These are phyloP conservation scores for Aegilops umbellulata DNA, from an alignment of 176 grass and related monocot species.

Conservation along the genomic window DNA sequence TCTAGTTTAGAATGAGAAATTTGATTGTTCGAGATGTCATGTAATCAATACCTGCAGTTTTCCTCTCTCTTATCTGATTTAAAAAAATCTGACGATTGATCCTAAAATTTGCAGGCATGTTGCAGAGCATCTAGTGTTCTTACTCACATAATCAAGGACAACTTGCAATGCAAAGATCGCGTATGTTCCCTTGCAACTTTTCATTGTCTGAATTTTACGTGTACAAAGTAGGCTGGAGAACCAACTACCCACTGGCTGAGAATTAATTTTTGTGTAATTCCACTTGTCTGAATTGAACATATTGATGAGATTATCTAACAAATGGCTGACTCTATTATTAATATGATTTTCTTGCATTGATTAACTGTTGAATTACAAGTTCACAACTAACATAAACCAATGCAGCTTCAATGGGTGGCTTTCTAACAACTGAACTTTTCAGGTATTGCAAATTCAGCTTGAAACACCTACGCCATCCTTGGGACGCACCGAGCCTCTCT, in stretches of 20 bases:
- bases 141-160: slow-evolving; percentile 92
- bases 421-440: slow-evolving; percentile 29
- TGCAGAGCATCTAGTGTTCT: slow-evolving; percentile 88
- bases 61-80: background rate
- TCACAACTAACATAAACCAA: background rate
- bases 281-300: background rate
- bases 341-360: background rate
- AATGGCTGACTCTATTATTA: background rate
- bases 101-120: slow-evolving; percentile 71
- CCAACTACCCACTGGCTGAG: slow-evolving; percentile 3
- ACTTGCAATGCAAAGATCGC: slow-evolving; percentile 86
- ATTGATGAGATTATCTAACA: slow-evolving; percentile 6
- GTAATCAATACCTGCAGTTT: background rate
- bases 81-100: slow-evolving; percentile 17
- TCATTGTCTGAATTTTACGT: slow-evolving; percentile 28
- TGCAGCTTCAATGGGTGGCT: background rate
- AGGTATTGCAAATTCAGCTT: slow-evolving; percentile 84
- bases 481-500: slow-evolving; percentile 65
- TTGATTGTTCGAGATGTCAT: background rate
- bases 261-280: slow-evolving; percentile 14
- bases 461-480: slow-evolving; percentile 72
- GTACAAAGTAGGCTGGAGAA: background rate
- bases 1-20: background rate
- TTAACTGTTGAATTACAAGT: background rate
- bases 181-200: slow-evolving; percentile 52